phyloP scores from a whole-genome alignment of 1,284 basidiomycete genomes.

The Pholiota adiposa region DNA sequence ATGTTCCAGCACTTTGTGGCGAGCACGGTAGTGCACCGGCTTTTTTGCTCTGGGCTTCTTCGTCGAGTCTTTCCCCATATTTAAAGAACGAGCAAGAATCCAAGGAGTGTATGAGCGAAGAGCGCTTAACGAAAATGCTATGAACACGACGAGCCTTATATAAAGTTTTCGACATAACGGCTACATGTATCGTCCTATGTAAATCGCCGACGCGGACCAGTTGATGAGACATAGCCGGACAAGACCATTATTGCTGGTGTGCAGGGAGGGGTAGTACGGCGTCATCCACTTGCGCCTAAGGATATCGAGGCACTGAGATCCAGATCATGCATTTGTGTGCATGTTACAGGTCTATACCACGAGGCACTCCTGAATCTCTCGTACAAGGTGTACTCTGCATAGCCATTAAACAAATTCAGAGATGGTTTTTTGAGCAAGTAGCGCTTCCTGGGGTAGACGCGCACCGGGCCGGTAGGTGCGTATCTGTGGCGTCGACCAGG shows the following conservation, averaged over 20 bases:
- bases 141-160: not conserved
- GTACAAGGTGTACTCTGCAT: not conserved
- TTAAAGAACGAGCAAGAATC: not conserved
- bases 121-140: not conserved
- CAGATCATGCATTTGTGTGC: not conserved
- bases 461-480: too few relatives aligned
- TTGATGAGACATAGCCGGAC: not conserved
- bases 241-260: not conserved
- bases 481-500: not conserved
- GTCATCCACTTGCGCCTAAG: too few relatives aligned
- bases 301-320: not conserved
- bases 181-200: not conserved
- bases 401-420: not conserved
- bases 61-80: not conserved
- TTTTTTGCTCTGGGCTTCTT: not conserved
- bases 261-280: not conserved
- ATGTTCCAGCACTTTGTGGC: conserved; percentile 1
- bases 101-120: not conserved
- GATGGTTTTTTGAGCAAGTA: not conserved
- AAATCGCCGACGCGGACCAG: not conserved
- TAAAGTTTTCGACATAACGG: not conserved
- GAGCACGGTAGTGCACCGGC: not conserved
- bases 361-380: not conserved
- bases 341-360: not conserved
- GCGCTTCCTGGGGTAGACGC: too few relatives aligned